phyloP scores from a whole-genome alignment of 352 stramenopile genomes.

The Pythium utonaiense region DNA sequence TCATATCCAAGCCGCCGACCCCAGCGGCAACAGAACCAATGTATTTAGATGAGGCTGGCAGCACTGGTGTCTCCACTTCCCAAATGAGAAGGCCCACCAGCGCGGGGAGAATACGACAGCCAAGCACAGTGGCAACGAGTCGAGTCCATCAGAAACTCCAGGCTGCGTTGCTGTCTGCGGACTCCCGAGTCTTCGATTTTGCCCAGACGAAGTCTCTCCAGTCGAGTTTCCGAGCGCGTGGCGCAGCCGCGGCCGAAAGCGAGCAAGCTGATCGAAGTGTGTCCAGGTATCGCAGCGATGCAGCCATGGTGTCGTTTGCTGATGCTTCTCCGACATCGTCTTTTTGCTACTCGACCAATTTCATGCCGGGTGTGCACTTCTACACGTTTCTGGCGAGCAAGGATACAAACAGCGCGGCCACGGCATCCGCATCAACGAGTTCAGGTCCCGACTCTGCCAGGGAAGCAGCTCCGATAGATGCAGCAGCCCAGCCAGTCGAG shows the following conservation, averaged over 20 bases:
- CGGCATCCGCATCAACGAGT: background rate
- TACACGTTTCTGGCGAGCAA: slow-evolving; percentile 72
- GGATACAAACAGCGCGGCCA: slow-evolving; percentile 15
- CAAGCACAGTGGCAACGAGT: slow-evolving; percentile 24
- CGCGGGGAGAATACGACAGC: background rate
- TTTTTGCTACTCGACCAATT: slow-evolving; percentile 58
- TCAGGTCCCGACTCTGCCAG: background rate
- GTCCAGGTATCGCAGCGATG: slow-evolving; percentile 51
- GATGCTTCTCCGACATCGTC: slow-evolving; percentile 31
- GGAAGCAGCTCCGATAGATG: background rate
- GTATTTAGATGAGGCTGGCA: too few species aligned
- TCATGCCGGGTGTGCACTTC: slow-evolving; percentile 79
- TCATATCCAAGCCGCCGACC: too few species aligned
- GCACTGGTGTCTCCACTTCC: background rate
- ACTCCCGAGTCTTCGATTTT: slow-evolving; percentile 30
- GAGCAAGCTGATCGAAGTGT: slow-evolving; percentile 27
- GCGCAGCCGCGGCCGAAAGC: slow-evolving; percentile 13
- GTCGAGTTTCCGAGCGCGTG: slow-evolving; percentile 20
- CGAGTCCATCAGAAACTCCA: slow-evolving; percentile 67
- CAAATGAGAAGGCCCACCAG: slow-evolving; percentile 9
- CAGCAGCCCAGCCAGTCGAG: background rate
- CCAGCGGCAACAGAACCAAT: too few species aligned
- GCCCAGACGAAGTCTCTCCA: slow-evolving; percentile 14
- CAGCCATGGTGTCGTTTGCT: slow-evolving; percentile 55
- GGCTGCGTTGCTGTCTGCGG: slow-evolving; percentile 45